These are phyloP conservation scores for Fallopia convolvulus DNA, from an alignment of 148 eudicot genomes.

Conservation along the genomic window DNA sequence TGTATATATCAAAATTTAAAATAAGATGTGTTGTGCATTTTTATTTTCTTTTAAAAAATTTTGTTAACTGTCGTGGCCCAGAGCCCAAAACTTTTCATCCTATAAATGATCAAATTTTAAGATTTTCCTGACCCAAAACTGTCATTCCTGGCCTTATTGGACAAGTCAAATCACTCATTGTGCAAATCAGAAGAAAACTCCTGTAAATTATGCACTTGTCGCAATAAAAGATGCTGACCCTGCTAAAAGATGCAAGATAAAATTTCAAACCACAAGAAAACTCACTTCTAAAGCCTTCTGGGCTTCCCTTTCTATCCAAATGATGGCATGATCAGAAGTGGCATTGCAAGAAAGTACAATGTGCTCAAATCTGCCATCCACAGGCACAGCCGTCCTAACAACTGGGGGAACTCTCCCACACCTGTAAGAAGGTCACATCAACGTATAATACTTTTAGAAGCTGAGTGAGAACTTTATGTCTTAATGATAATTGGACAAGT, in stretches of 20 bases:
- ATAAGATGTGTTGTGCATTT: too few relatives aligned
- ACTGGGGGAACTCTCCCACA: constrained; percentile 94
- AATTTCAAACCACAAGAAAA: constrained; percentile 10
- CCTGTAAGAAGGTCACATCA: constrained; percentile 23
- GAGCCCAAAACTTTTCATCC: neutral
- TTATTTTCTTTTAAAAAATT: too few relatives aligned
- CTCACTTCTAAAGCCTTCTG: constrained; percentile 72
- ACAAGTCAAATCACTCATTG: neutral
- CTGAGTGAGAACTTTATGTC: neutral
- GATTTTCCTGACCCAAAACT: neutral
- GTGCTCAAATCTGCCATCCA: constrained; percentile 98
- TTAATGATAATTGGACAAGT: neutral
- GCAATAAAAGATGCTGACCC: neutral
- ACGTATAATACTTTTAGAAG: neutral
- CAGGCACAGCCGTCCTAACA: constrained; percentile 94
- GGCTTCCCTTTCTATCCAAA: constrained; percentile 92
- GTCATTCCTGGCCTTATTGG: neutral
- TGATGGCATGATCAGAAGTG: constrained; percentile 80
- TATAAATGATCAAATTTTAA: neutral
- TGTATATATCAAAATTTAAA: too few relatives aligned
- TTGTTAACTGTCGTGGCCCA: too few relatives aligned
- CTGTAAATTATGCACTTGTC: neutral
- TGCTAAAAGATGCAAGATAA: neutral
- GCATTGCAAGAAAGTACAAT: constrained; percentile 93
- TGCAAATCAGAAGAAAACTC: neutral